A percentile compares a stretch with the other conserved stretches of the same genome.
phyloP scores from a whole-genome alignment of 257 asterid species.

The Solanum chilense region DNA sequence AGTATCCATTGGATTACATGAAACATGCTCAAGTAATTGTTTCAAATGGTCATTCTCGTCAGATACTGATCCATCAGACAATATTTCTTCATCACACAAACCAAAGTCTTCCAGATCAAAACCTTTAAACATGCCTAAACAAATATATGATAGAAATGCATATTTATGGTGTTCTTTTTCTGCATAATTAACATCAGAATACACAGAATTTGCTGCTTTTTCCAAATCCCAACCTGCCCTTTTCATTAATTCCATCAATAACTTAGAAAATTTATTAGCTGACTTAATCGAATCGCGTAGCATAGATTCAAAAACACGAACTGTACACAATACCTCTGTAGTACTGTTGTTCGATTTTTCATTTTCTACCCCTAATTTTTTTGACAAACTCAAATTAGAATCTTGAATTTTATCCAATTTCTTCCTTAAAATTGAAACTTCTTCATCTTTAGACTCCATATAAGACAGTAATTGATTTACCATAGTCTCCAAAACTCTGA shows the following conservation, averaged over 20 bases:
- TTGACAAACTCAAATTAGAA: conserved; percentile 26
- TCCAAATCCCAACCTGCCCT: conserved; percentile 81
- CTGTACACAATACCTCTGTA: conserved; percentile 42
- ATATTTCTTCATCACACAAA: conserved; percentile 13
- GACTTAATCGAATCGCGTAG: conserved; percentile 57
- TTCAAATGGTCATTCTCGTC: conserved; percentile 25
- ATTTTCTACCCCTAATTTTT: conserved; percentile 34
- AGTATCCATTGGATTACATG: conserved; percentile 69
- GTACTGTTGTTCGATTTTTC: conserved; percentile 13
- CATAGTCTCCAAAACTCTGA: conserved; percentile 74
- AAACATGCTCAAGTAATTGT: conserved; percentile 60
- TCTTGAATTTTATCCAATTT: conserved; percentile 35
- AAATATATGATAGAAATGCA: conserved; percentile 63
- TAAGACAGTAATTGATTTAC: conserved; percentile 68
- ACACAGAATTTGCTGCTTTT: conserved; percentile 54
- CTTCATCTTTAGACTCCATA: conserved; percentile 77
- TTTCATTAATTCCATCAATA: conserved; percentile 68
- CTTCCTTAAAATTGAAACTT: conserved; percentile 51
- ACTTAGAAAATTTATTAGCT: conserved; percentile 52
- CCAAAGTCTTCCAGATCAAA: conserved; percentile 65
- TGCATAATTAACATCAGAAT: conserved; percentile 38
- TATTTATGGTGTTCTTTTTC: conserved; percentile 59
- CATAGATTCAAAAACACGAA: conserved; percentile 78
- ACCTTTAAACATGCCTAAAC: conserved; percentile 63
- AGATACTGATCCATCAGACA: conserved; percentile 12